Base-by-base conservation (phyloP, 345 rosid genomes). In the Hypericum androsaemum region DNA sequence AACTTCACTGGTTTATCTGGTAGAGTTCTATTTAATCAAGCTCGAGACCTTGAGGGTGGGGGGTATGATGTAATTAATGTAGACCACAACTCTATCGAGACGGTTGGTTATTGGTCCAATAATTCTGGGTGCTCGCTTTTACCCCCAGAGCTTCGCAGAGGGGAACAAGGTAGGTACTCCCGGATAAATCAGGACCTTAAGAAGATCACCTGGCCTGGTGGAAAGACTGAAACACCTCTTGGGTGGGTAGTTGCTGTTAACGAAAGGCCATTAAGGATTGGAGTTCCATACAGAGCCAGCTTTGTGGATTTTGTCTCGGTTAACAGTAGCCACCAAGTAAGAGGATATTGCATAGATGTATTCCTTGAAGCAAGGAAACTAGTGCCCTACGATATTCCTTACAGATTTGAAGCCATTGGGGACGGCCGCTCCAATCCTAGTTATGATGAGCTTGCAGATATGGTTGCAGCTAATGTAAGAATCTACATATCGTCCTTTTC, bases 41-140 rank as follows among this genome's bases (percentile, higher is more conserved):
- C 80, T 11, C 70, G 77, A 50, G 77, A 77, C 56, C 53, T 72
- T 56, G 57, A 58, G 5, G 69, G 72, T 49, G 50, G 66, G 50
- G 87, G 81, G 59, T 90, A 80, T 46, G 98, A 90, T 28, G 78
- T 90, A 64, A 73, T 90, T 50, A 90, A 90, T 69, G 64, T 84
- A 43, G 62, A 61, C 50, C 58, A 57, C 52, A 67, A 60, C 48
- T 70, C 69, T 28, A 51, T 71, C 66, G 77, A 28, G 40, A 70
- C 64, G 40, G 84, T 84, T 47, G 96, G 98, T 41, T 84, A 71
- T 54, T 90, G 96, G 98, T 79, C 82, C 41, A 58, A 53, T 28
- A 12, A 9, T 42, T 66, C 67, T 8, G 86, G 92, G 50, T 63
- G 80, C 66, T 80, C 92, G 0, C 58, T 76, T 69, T 50, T 67